phyloP scores from a whole-genome alignment of 1,284 basidiomycete species.

The Erythrobasidium hasegawianum region DNA sequence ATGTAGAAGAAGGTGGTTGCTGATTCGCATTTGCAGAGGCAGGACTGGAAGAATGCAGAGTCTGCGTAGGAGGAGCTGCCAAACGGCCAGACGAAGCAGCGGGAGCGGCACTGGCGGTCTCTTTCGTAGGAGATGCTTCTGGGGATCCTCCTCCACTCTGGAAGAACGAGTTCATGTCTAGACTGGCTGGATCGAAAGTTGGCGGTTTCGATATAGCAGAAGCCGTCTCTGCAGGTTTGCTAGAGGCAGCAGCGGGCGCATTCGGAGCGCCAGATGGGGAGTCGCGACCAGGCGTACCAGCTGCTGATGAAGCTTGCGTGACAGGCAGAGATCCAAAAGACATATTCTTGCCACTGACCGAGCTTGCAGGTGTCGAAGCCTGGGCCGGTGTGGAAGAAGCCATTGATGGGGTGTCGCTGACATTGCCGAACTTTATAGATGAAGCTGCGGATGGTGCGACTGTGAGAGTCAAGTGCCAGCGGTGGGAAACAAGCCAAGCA shows the following conservation, averaged over 20 bases:
- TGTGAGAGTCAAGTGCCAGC: not conserved
- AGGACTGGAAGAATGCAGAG: conserved; percentile 7
- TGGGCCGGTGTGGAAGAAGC: conserved; percentile 51
- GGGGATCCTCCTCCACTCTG: conserved; percentile 13
- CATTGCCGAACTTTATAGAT: conserved; percentile 51
- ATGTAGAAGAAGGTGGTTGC: not conserved
- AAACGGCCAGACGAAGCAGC: not conserved
- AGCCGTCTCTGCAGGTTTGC: conserved; percentile 36
- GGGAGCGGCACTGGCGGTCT: not conserved
- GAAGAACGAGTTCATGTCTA: conserved; percentile 36
- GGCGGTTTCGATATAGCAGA: not conserved
- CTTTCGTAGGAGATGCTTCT: conserved; percentile 18
- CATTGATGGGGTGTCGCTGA: conserved; percentile 49
- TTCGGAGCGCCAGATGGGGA: conserved; percentile 15
- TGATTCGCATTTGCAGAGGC: conserved; percentile 2
- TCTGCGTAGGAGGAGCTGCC: conserved; percentile 1
- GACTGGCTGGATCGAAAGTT: not conserved
- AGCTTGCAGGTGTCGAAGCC: conserved; percentile 44
- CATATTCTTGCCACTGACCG: conserved; percentile 45
- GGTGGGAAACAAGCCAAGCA: not conserved
- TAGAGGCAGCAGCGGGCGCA: conserved; percentile 26
- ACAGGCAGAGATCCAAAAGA: not conserved
- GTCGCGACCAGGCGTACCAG: conserved; percentile 19
- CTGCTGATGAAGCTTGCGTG: conserved; percentile 44
- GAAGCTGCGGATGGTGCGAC: conserved; percentile 12